Evolutionary conservation across 2,329 filamentous ascomycete species (phyloP).

Genomic region (Ceratocystis smalleyi): DNA sequence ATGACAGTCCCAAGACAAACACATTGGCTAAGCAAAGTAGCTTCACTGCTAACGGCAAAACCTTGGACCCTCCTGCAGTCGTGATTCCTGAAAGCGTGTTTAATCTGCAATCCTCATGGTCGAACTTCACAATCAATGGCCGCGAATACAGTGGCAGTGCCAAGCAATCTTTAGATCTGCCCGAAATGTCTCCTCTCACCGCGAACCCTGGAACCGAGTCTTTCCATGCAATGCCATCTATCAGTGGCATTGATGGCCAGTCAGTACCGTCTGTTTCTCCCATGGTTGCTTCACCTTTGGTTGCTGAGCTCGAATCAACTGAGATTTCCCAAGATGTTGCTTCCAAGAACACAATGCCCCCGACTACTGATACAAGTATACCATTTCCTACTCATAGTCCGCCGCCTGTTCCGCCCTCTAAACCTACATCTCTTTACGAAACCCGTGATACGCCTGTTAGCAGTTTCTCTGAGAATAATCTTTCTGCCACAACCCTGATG

Average conservation of each 20-base stretch:
- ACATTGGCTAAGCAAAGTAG: conserved; percentile 17
- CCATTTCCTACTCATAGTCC: conserved; percentile 35
- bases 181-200: conserved; percentile 18
- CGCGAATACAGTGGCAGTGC: conserved; percentile 24
- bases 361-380: neutral
- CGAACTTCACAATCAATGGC: conserved; percentile 43
- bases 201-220: neutral
- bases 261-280: neutral
- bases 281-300: neutral
- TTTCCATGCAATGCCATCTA: neutral
- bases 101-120: conserved; percentile 45
- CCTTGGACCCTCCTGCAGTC: conserved; percentile 33
- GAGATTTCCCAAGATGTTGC: neutral
- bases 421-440: conserved; percentile 12
- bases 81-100: conserved; percentile 31
- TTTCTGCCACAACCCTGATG: conserved; percentile 30
- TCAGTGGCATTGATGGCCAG: neutral
- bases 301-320: neutral
- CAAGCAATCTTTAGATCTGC: conserved; percentile 10
- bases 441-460: conserved; percentile 13
- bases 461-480: conserved; percentile 18
- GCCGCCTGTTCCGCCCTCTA: conserved; percentile 32
- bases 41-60: conserved; percentile 28
- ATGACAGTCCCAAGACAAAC: neutral
- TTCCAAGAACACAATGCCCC: neutral